Base-by-base conservation (phyloP, 176 grass and related monocot genomes). In the Saccharum officinarum region DNA sequence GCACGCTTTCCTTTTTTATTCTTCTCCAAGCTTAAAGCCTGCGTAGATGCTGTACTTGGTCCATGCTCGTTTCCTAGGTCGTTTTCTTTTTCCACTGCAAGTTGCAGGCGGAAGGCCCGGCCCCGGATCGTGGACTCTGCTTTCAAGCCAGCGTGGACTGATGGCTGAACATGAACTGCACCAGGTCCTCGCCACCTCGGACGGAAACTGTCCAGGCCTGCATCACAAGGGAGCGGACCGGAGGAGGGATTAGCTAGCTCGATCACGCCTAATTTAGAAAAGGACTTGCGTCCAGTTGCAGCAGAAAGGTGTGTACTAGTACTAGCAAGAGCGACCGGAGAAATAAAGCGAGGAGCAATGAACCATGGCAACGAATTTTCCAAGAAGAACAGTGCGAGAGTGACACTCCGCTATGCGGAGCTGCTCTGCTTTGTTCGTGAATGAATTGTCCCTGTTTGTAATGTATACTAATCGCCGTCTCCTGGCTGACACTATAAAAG, bases 111-210 rank as follows among this genome's bases (percentile, higher is more conserved):
- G 64, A 14, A 5, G 4, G 61, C 8, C 8, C 8, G 39, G 28
- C 1, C 28, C 31, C 0, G 0, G 31, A 72, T 72, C 71, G 41
- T 81, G 79, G 79, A 55, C 12, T 17, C 9, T 10, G 77, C 68
- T 71, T 73, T 44, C 12, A 23, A 5, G 49, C 64, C 22, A 12
- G 59, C 40, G 28, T 15, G 52, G 50, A 55, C 50, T 25, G 57
- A 36, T 20, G 17, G 42, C 38, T 36, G 7, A 11, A 8, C 15
- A 10, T 33, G 26, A 15, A 3, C 62, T 49, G 42, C 54, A 59
- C 54, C n/a, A n/a, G n/a, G n/a, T n/a, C n/a, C 78, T 80, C 25
- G 77, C 62, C 54, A 59, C 54, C 78, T 80, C 26, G 78, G 78
- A 80, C 78, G 28, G 26, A 0, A 12, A 18, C 15, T 31, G 8